Evolutionary conservation across 495 filamentous ascomycete species (phyloP).

Genomic region (Penicillium antarcticum): DNA sequence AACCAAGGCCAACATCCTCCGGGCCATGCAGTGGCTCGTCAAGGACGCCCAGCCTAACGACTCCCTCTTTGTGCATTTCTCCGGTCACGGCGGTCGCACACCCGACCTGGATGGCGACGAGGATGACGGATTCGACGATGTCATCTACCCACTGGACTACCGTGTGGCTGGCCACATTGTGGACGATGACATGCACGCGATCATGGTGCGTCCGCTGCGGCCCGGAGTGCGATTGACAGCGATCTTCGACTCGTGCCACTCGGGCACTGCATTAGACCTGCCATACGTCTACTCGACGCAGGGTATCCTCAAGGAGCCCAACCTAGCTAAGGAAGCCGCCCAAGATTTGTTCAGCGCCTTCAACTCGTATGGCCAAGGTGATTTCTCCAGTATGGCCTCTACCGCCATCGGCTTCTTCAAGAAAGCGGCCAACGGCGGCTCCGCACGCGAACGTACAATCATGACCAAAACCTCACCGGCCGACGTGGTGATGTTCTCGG

Average conservation of each 20-base stretch:
- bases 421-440: constrained; percentile 79
- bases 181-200: constrained; percentile 96
- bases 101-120: constrained; percentile 95
- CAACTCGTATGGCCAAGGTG: constrained; percentile 80
- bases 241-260: constrained; percentile 98
- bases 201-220: constrained; percentile 85
- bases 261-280: constrained; percentile 90
- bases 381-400: constrained; percentile 74
- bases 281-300: constrained; percentile 96
- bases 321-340: constrained; percentile 94
- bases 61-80: constrained; percentile 96
- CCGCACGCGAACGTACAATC: constrained; percentile 70
- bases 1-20: constrained; percentile 88
- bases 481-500: constrained; percentile 97
- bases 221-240: constrained; percentile 89
- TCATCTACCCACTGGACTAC: constrained; percentile 97
- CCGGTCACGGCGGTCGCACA: constrained; percentile 93
- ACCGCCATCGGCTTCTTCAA: constrained; percentile 87
- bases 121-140: constrained; percentile 94
- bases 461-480: constrained; percentile 91
- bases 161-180: constrained; percentile 86
- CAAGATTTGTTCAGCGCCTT: constrained; percentile 86
- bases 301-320: constrained; percentile 95
- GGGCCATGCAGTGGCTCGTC: constrained; percentile 98
- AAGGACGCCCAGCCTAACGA: constrained; percentile 94